phyloP scores from a whole-genome alignment of 2,329 filamentous ascomycete genomes.

The Colletotrichum sublineola region DNA sequence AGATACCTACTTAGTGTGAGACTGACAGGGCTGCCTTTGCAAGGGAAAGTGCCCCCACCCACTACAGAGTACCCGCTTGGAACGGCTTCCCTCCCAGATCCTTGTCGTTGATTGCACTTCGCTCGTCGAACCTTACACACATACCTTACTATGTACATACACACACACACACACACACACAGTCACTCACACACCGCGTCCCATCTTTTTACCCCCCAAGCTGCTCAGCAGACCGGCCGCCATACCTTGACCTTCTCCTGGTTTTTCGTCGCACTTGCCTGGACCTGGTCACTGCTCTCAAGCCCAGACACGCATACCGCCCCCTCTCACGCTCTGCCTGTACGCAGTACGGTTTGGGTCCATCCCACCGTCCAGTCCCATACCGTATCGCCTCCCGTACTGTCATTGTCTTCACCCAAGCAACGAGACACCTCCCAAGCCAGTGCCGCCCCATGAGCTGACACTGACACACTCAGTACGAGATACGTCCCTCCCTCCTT shows the following conservation, averaged over 20 bases:
- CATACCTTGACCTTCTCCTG: slow-evolving; percentile 1
- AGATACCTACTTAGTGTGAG: not conserved
- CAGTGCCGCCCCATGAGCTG: slow-evolving; percentile 15
- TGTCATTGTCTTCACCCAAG: slow-evolving; percentile 8
- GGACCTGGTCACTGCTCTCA: not conserved
- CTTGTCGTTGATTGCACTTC: slow-evolving; percentile 24
- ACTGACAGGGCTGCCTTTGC: slow-evolving; percentile 19
- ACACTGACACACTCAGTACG: slow-evolving; percentile 31
- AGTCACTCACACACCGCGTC: not conserved
- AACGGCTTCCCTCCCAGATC: slow-evolving; percentile 25
- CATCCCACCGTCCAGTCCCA: not conserved
- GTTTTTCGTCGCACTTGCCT: slow-evolving; percentile 8
- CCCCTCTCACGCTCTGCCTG: not conserved
- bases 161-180: slow-evolving; percentile 8
- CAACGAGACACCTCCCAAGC: slow-evolving; percentile 21
- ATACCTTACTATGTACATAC: not conserved
- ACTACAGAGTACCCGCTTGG: slow-evolving; percentile 26
- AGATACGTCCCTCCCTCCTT: slow-evolving; percentile 18
- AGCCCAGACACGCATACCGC: slow-evolving; percentile 7
- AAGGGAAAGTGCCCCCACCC: slow-evolving; percentile 19
- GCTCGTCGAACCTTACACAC: slow-evolving; percentile 17
- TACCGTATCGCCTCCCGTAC: slow-evolving; percentile 17
- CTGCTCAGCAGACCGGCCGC: slow-evolving; percentile 16
- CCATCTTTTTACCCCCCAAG: not conserved
- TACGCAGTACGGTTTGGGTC: not conserved